Conservation (phyloP, 768 basidiomycete species). For the Mycena alexandri region DNA sequence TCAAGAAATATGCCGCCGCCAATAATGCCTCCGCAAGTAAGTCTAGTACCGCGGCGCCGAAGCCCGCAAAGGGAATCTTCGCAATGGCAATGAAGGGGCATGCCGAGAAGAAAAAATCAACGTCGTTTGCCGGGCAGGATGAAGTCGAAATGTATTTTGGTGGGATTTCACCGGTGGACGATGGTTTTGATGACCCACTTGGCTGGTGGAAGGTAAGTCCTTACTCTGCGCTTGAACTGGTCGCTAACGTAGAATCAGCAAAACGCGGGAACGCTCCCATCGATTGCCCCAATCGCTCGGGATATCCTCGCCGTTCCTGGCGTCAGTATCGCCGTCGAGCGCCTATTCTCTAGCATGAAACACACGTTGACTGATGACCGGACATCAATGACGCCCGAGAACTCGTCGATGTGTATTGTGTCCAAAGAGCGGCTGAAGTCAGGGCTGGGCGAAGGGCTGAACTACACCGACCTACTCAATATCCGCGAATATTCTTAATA, state of each 20-base stretch:
- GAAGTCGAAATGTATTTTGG: constrained; percentile 10
- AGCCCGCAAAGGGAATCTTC: constrained; percentile 14
- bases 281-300: no score
- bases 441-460: constrained; percentile 1
- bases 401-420: constrained; percentile 1
- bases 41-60: no score
- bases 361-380: constrained; percentile 34
- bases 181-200: constrained; percentile 19
- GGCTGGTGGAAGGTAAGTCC: constrained; percentile 20
- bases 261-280: constrained; percentile 3
- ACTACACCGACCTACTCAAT: background rate
- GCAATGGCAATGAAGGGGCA: constrained; percentile 9
- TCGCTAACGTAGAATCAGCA: constrained; percentile 9
- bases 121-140: constrained; percentile 9
- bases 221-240: background rate
- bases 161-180: constrained; percentile 11
- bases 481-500: background rate
- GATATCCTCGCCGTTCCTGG: constrained; percentile 40
- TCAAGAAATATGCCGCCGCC: background rate
- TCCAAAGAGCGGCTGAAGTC: constrained; percentile 2
- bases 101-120: no score
- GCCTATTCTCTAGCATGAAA: constrained; percentile 31
- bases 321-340: constrained; percentile 39
- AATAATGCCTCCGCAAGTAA: background rate
- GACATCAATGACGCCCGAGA: constrained; percentile 30